These are phyloP conservation scores for Diplodia scrobiculata DNA, from an alignment of 2,329 filamentous ascomycete genomes.

Conservation along the genomic window DNA sequence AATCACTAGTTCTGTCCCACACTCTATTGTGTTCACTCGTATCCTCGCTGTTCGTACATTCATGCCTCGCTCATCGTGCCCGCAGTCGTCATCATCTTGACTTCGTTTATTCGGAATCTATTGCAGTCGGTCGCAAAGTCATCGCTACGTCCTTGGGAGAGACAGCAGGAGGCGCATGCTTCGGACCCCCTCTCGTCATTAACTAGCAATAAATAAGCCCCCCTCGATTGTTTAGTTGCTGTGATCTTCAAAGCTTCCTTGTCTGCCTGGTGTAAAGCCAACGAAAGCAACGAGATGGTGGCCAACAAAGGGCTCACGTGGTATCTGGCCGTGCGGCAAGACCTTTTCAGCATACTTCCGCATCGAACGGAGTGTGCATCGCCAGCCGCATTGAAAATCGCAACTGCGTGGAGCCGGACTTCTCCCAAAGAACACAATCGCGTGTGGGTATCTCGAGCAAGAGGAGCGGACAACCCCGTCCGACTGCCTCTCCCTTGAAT, in stretches of 20 bases:
- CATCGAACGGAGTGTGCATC: not conserved
- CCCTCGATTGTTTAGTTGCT: not conserved
- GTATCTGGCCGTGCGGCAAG: slow-evolving; percentile 18
- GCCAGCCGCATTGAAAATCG: slow-evolving; percentile 2
- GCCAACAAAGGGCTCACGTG: slow-evolving; percentile 15
- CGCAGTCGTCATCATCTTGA: slow-evolving; percentile 7
- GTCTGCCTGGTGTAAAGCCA: not conserved
- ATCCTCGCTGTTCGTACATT: slow-evolving; percentile 16
- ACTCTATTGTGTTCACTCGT: not conserved
- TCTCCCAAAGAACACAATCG: not conserved
- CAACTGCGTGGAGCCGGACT: not conserved
- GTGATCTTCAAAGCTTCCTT: not conserved
- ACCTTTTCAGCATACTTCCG: not conserved
- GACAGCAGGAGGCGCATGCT: slow-evolving; percentile 2
- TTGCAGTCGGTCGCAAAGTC: not conserved
- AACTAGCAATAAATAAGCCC: slow-evolving; percentile 6
- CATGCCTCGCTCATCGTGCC: not conserved
- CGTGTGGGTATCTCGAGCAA: not conserved
- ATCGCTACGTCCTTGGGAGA: not conserved
- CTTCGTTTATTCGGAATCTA: slow-evolving; percentile 26
- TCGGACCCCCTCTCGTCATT: slow-evolving; percentile 10
- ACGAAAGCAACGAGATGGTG: slow-evolving; percentile 8
- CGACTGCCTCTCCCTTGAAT: not conserved
- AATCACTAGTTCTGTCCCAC: not conserved
- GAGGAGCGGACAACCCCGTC: not conserved